Conservation (phyloP, 495 filamentous ascomycete genomes). For the Trichoderma gamsii region DNA sequence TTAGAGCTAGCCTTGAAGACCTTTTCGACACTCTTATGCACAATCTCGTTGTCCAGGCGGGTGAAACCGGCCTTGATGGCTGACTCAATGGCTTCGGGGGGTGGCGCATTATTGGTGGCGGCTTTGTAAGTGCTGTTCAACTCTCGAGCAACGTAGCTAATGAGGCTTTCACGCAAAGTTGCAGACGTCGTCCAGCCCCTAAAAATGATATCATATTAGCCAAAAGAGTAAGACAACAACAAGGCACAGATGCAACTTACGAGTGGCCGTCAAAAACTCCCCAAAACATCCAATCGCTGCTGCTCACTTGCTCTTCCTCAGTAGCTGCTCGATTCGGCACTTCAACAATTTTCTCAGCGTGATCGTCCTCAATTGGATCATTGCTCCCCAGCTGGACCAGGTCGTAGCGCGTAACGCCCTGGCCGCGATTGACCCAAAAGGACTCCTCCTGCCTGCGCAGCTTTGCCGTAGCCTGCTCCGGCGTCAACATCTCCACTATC, state of each 20-base stretch:
- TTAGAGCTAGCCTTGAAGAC: conserved; percentile 85
- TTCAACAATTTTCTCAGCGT: conserved; percentile 94
- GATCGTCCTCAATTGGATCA: conserved; percentile 97
- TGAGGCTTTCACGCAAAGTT: conserved; percentile 85
- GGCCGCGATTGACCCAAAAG: conserved; percentile 80
- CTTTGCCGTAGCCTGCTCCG: conserved; percentile 88
- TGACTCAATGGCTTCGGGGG: conserved; percentile 70
- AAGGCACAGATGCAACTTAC: conserved; percentile 42
- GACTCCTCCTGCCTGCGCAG: conserved; percentile 84
- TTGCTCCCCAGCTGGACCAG: conserved; percentile 93
- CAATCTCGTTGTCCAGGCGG: conserved; percentile 85
- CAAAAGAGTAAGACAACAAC: not conserved
- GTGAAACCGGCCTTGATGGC: conserved; percentile 93
- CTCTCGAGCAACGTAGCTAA: conserved; percentile 87
- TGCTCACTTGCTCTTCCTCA: conserved; percentile 38
- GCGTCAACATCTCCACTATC: conserved; percentile 90
- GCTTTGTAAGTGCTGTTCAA: conserved; percentile 91
- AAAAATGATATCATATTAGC: conserved; percentile 23
- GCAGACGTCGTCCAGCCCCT: conserved; percentile 98
- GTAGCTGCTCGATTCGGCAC: conserved; percentile 47
- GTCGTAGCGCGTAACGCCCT: conserved; percentile 92
- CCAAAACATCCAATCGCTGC: conserved; percentile 99
- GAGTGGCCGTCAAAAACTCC: conserved; percentile 96
- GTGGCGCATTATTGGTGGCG: conserved; percentile 52
- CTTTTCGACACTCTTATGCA: conserved; percentile 79